Conservation (phyloP, 495 filamentous ascomycete genomes). For the Jackrogersella multiformis region DNA sequence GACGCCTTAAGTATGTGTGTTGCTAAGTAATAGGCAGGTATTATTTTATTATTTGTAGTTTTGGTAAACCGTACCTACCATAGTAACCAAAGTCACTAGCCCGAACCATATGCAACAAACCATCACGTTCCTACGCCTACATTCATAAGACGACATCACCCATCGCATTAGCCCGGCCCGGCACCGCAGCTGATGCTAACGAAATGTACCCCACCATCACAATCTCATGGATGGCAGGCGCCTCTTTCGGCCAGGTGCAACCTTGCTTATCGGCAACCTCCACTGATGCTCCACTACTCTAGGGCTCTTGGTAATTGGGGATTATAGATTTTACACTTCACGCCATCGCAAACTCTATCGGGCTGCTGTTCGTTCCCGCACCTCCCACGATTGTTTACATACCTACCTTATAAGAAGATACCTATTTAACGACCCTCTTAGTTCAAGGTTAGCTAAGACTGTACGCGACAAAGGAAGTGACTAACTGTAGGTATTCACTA, state of each 20-base stretch:
- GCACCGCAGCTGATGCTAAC: constrained; percentile 20
- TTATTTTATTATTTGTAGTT: constrained; percentile 9
- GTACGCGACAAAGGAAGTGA: constrained; percentile 22
- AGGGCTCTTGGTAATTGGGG: constrained; percentile 11
- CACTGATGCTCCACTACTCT: not conserved
- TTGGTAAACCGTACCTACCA: not conserved
- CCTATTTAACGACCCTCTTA: too few relatives aligned
- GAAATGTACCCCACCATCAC: constrained; percentile 33
- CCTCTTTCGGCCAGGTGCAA: constrained; percentile 19
- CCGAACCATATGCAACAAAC: constrained; percentile 6
- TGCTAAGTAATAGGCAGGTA: not conserved
- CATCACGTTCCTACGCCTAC: not conserved
- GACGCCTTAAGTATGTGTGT: constrained; percentile 1
- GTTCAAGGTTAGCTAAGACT: too few relatives aligned
- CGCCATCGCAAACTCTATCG: constrained; percentile 25
- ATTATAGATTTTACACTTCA: constrained; percentile 29
- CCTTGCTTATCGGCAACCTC: constrained; percentile 28
- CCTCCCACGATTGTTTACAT: constrained; percentile 13
- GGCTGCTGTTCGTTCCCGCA: constrained; percentile 20
- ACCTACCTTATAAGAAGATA: not conserved
- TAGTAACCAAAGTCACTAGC: constrained; percentile 9
- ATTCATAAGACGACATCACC: not conserved
- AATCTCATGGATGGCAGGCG: constrained; percentile 17
- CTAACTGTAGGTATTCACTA: constrained; percentile 15
- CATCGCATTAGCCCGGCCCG: constrained; percentile 13